Evolutionary conservation across 495 filamentous ascomycete species (phyloP), one percentile per base, ranked within the genome.

Genomic region (Lichenothelia convexa): DNA sequence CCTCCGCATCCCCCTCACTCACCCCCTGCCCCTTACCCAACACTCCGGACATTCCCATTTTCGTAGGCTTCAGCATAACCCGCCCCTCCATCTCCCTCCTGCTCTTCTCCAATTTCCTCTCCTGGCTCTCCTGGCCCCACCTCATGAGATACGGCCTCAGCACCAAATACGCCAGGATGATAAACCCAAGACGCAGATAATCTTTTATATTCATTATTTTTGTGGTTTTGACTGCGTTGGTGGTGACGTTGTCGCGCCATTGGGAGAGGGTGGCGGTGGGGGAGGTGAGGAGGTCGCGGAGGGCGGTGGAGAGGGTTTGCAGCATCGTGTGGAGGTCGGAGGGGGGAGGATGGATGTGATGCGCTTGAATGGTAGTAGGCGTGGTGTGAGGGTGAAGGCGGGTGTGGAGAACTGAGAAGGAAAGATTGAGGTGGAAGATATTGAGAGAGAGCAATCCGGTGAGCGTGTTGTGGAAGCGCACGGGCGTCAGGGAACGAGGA

Each of bases 81-180:
- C 9, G 45, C 50, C 34, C 53, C 61, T 47, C 76, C 75, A 50
- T 68, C 75, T 36, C 75, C 67, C 47, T 78, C 75, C 26, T 74
- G 54, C 45, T 74, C 58, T 31, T 61, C 59, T 44, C 62, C 62
- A n/a, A 58, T 59, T 19, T 62, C 58, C 26, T 67, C 53, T 7
- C 46, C 49, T 50, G 48, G 20, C 46, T 18, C 16, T 43, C 31
- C 5, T 34, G 40, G 35, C 47, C 48, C 16, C 48, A 36, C 33
- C 48, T 51, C 21, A 48, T 44, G 30, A 54, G 24, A 34, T 45
- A 47, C 11, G 50, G 50, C 2, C 50, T 44, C 18, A 53, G 32
- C 5, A 54, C 43, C 18, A n/a, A 23, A 43, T 54, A 54, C 5
- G 31, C 40, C 35, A 47, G 39, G 8, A 54, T 32, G 35, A 50